Evolutionary conservation across 2,329 filamentous ascomycete species (phyloP), one percentile per base, ranked within the genome.

Genomic region (Verticillium isaacii): DNA sequence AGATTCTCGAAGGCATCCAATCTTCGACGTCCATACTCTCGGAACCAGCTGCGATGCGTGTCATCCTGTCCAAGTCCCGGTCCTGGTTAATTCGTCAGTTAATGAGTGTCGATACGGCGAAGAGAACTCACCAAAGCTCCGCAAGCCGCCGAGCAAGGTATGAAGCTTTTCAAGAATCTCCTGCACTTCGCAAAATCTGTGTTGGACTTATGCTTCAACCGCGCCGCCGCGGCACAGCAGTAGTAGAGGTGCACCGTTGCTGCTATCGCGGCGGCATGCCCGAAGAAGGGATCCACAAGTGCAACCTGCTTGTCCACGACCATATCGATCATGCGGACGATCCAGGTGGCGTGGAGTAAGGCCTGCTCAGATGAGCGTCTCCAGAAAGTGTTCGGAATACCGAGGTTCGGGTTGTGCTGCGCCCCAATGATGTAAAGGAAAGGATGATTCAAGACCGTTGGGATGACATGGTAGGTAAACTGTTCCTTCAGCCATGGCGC

Each of bases 311-410:
- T 82, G 60, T 82, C 80, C 1, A 78, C 72, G 1, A 82, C 77
- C 81, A 84, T 83, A 57, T 83, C 80, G 41, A 84, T 82, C 69
- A 84, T 77, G 3, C 82, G 76, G 15, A 81, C 80, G 50, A 83
- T 78, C 82, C 82, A 84, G 0, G 82, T 84, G 2, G 79, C 77
- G 57, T 84, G 82, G 2, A 83, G 69, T 1, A 84, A 68, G 0
- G 81, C 82, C 14, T 82, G 68, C 65, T 84, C 82, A 0, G 80
- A 82, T 0, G 80, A 83, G 3, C 80, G 69, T 50, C 79, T 73
- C 82, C 82, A 84, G 61, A 84, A 84, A 0, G 80, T 81, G 61
- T 84, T 84, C 0, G 81, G 81, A 6, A 83, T 82, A 0, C 78
- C 78, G 32, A 83, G 68, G 56, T 83, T 82, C 3, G 77, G 75